Percentiles rank a stretch among this genome's conserved stretches.
Conservation (phyloP, 2,329 filamentous ascomycete genomes). For the Clarireedia hainanense region DNA sequence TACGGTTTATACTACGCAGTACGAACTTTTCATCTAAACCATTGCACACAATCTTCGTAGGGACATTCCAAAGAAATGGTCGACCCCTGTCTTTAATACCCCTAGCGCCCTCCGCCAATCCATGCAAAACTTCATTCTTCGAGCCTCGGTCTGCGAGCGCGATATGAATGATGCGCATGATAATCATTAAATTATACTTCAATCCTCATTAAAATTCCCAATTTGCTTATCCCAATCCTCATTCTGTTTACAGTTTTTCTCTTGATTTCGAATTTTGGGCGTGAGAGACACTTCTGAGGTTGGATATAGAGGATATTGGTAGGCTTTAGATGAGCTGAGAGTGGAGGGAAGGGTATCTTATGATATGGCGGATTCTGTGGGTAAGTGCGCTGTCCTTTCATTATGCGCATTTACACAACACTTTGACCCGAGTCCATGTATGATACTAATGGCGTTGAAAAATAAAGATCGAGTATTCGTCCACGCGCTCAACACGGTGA, state of each 20-base stretch:
- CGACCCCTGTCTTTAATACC: background rate
- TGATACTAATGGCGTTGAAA: background rate
- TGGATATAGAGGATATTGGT: background rate
- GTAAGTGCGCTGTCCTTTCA: constrained; percentile 28
- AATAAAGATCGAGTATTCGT: constrained; percentile 87
- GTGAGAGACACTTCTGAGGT: background rate
- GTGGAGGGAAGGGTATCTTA: constrained; percentile 6
- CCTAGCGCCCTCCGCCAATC: background rate
- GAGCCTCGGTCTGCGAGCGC: constrained; percentile 6
- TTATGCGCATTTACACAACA: background rate
- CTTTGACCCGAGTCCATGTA: background rate
- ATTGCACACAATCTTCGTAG: background rate
- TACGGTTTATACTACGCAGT: background rate
- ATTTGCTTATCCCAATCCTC: background rate
- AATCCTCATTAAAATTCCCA: background rate
- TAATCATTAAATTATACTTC: constrained; percentile 1
- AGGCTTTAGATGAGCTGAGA: constrained; percentile 5
- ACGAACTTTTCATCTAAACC: background rate
- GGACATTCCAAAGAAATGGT: background rate
- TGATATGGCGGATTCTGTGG: constrained; percentile 46
- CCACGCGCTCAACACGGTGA: constrained; percentile 97
- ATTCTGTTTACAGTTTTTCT: background rate
- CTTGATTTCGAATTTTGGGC: background rate
- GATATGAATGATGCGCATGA: constrained; percentile 6
- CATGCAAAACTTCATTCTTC: background rate